These are phyloP conservation scores for Kuraishia hungarica DNA, from an alignment of 805 yeast genomes.

Conservation along the genomic window DNA sequence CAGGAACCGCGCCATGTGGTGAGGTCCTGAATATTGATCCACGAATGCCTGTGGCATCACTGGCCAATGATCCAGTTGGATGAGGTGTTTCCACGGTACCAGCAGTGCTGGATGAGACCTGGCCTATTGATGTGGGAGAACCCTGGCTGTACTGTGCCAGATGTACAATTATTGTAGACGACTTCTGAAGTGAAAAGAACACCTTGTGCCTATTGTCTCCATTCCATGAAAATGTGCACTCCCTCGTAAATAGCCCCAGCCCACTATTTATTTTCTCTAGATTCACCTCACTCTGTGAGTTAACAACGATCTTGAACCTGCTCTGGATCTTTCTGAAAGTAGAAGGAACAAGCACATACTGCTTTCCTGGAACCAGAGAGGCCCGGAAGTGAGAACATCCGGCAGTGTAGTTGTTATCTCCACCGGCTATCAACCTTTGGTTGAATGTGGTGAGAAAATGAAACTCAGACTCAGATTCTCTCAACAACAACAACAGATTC, in stretches of 20 bases:
- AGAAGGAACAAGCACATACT: neutral
- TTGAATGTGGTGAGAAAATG: neutral
- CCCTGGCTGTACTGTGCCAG: neutral
- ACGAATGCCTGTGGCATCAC: neutral
- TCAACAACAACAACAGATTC: neutral
- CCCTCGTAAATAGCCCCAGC: neutral
- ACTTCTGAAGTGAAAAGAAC: neutral
- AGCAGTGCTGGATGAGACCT: neutral
- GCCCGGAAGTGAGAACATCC: neutral
- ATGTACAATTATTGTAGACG: neutral
- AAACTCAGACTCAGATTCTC: neutral
- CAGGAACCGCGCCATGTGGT: neutral
- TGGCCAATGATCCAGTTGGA: neutral
- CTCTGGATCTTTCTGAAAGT: neutral
- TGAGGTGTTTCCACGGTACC: neutral
- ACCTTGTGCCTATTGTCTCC: neutral
- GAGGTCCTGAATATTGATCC: neutral
- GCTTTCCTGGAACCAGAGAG: neutral
- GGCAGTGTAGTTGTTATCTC: neutral
- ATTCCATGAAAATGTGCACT: neutral
- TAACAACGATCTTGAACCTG: neutral
- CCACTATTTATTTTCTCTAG: neutral
- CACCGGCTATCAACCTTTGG: neutral
- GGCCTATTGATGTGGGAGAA: neutral
- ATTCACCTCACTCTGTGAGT: neutral